phyloP scores from a whole-genome alignment of 1,284 basidiomycete species.

The Sparassis latifolia region DNA sequence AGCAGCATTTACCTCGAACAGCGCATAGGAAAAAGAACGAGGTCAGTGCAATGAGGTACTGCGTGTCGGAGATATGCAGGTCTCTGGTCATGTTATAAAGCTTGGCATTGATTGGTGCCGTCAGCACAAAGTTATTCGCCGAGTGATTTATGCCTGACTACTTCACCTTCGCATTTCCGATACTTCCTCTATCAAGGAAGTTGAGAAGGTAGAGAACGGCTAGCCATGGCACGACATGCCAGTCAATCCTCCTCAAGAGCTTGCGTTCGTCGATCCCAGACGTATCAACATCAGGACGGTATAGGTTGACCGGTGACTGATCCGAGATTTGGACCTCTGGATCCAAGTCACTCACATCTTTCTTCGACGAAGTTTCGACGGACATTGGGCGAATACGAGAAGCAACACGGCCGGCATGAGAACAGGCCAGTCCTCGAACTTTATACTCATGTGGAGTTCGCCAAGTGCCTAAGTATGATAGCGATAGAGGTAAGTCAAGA shows the following conservation, averaged over 20 bases:
- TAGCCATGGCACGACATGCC: slow-evolving; percentile 61
- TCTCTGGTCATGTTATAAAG: slow-evolving; percentile 49
- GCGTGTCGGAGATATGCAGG: slow-evolving; percentile 52
- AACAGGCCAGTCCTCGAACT: background rate
- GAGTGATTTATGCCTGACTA: too few relatives aligned
- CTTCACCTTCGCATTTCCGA: slow-evolving; percentile 71
- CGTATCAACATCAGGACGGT: slow-evolving; percentile 46
- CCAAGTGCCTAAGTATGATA: too few relatives aligned
- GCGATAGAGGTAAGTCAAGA: too few relatives aligned
- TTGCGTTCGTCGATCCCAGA: slow-evolving; percentile 53
- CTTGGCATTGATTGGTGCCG: slow-evolving; percentile 23
- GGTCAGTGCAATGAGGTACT: slow-evolving; percentile 63
- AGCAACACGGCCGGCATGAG: background rate
- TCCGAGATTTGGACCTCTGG: slow-evolving; percentile 11
- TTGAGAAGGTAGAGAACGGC: slow-evolving; percentile 72
- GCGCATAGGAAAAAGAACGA: slow-evolving; percentile 55
- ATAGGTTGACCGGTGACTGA: slow-evolving; percentile 22
- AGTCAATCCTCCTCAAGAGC: slow-evolving; percentile 60
- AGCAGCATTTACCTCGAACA: slow-evolving; percentile 43
- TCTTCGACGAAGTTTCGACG: slow-evolving; percentile 9
- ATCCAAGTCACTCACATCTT: slow-evolving; percentile 9
- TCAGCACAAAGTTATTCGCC: too few relatives aligned
- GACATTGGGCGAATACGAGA: slow-evolving; percentile 7
- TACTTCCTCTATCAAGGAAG: slow-evolving; percentile 73
- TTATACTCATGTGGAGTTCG: too few relatives aligned